Evolutionary conservation across 2,329 filamentous ascomycete genomes (phyloP).

Genomic region (Trichothecium sympodiale): DNA sequence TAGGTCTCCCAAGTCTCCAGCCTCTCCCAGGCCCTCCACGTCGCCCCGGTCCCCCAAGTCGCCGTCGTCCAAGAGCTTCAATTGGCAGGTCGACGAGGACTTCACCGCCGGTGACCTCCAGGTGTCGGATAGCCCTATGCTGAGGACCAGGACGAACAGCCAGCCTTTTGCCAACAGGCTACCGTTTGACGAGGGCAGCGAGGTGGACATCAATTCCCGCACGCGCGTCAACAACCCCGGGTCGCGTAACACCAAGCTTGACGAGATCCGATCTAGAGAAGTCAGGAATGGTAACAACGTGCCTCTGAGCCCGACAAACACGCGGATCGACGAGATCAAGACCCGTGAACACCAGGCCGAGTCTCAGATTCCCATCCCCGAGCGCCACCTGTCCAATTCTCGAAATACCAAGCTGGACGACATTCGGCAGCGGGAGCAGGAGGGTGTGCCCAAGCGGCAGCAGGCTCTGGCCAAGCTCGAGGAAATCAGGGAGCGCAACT

Average conservation of each 20-base stretch:
- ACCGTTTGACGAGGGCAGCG: slow-evolving; percentile 17
- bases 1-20: neutral
- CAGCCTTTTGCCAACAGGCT: slow-evolving; percentile 24
- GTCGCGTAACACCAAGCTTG: slow-evolving; percentile 30
- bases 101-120: slow-evolving; percentile 47
- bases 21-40: neutral
- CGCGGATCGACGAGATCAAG: slow-evolving; percentile 25
- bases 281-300: slow-evolving; percentile 19
- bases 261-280: slow-evolving; percentile 32
- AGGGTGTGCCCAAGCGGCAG: slow-evolving; percentile 32
- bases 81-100: slow-evolving; percentile 46
- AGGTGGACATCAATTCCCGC: slow-evolving; percentile 16
- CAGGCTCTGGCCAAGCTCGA: slow-evolving; percentile 38
- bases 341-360: slow-evolving; percentile 20
- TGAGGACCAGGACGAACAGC: slow-evolving; percentile 27
- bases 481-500: slow-evolving; percentile 41
- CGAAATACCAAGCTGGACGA: slow-evolving; percentile 38
- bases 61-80: slow-evolving; percentile 41
- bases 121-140: slow-evolving; percentile 39
- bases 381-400: slow-evolving; percentile 14
- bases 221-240: slow-evolving; percentile 16
- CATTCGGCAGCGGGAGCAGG: slow-evolving; percentile 31
- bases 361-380: slow-evolving; percentile 18
- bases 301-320: slow-evolving; percentile 11
- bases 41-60: slow-evolving; percentile 1